Evolutionary conservation across 257 asterid species (phyloP).

Genomic region (Lycium ferocissimum): DNA sequence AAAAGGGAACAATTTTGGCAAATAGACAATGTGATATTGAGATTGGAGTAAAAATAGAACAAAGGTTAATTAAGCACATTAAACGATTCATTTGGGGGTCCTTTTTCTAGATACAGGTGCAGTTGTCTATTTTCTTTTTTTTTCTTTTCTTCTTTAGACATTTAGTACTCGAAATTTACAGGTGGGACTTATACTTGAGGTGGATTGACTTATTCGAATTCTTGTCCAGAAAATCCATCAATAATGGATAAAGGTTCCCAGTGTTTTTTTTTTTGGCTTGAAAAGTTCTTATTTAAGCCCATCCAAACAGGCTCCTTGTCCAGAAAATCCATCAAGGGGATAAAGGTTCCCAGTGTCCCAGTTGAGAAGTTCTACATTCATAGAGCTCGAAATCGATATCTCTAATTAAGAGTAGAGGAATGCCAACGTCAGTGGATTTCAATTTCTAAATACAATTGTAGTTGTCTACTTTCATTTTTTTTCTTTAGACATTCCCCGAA

Average conservation of each 20-base stretch:
- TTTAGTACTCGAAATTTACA: not conserved
- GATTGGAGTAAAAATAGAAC: not conserved
- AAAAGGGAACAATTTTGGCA: not conserved
- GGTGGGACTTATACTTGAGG: not conserved
- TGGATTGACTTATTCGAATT: not conserved
- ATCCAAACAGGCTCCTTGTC: no score
- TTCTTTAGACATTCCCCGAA: not conserved
- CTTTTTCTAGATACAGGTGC: no score
- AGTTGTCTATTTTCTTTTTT: not conserved
- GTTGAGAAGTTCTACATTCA: not conserved
- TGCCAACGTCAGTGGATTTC: no score
- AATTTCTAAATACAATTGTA: not conserved
- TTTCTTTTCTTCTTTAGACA: not conserved
- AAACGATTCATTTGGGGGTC: not conserved
- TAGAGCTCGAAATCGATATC: rapidly evolving
- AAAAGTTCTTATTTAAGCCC: no score
- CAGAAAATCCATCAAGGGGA: no score
- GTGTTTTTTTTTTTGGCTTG: no score
- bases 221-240: no score
- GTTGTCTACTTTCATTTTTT: not conserved
- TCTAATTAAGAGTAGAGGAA: not conserved
- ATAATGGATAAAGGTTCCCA: not conserved
- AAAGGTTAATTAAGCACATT: not conserved
- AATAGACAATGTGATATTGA: not conserved
- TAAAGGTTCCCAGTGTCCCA: not conserved